Base-by-base conservation (phyloP, 495 filamentous ascomycete species). In the Penicillium parvum region DNA sequence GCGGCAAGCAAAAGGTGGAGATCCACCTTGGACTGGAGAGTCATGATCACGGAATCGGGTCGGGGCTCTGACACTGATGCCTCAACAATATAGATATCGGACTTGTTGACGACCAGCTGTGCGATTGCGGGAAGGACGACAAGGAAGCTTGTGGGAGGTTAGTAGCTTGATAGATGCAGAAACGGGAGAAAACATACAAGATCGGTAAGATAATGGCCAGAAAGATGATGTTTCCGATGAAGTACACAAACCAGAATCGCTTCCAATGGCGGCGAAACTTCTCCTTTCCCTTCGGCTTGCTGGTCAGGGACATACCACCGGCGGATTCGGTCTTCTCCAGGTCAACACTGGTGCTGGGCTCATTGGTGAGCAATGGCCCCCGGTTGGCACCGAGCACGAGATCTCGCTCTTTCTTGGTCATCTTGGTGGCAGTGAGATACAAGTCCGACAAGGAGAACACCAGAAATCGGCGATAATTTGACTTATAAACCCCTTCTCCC, bases 121-220 rank as follows among this genome's bases (percentile, higher is more conserved):
- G 69, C 64, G 34, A 73, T 50, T 26, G 64, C 66, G 15, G 69
- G 69, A 25, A 73, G 63, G 17, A 60, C 49, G 27, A 68, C 44
- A 0, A 68, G 47, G 50, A 73, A 73, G 40, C 69, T 72, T 17
- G n/a, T n/a, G 0, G 9, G 8, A 15, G 10, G 27, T 43, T 45
- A 45, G 35, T n/a, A n/a, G n/a, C n/a, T n/a, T n/a, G n/a, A n/a
- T n/a, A n/a, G n/a, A n/a, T n/a, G n/a, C n/a, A n/a, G n/a, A n/a
- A n/a, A n/a, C n/a, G 9, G 9, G 2, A 5, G 5, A 8, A 28
- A 27, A 37, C 56, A 27, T 51, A 64, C 61, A 69, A 60, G 15
- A 67, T 50, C 0, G 62, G 66, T 19, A 67, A 45, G 25, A 72
- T 60, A 8, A 72, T 62, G 16, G 61, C 60, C 7, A 70, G 53